Base-by-base conservation (phyloP, 176 grass and related monocot genomes). In the Poa pratensis region DNA sequence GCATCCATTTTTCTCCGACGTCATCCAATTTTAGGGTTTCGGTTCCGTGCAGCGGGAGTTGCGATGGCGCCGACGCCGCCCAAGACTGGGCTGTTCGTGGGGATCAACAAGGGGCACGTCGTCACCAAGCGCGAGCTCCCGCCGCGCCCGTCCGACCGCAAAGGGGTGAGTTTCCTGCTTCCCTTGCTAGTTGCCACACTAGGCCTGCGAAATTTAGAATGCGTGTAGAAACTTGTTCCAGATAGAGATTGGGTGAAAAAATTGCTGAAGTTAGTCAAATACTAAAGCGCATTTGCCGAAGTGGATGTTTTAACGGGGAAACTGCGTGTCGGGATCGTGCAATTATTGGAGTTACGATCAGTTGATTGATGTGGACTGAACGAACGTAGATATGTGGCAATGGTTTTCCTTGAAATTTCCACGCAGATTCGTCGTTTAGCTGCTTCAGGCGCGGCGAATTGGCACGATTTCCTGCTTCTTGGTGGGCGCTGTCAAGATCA, bases 41-140 rank as follows among this genome's bases (percentile, higher is more conserved):
- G 7, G 15, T 27, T 75, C 46, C 24, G 23, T 75, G 46, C 24
- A 75, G 71, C 28, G 45, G 71, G 24, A 61, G 22, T 49, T 26
- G 69, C n/a, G 11, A 73, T 49, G 42, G 42, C 22, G 42, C 70
- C 22, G 22, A 4, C 42, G 71, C 71, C 46, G 24, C 71, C 71
- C 0, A 75, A 75, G 71, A 51, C 24, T 7, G 71, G 71, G 71
- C 45, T 74, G 23, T 74, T 74, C 7, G 23, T 74, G n/a, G 71
- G 70, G 71, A 51, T 74, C 45, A 74, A 28, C 23, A 74, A 74
- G 45, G 45, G 45, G 7, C 71, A 74, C 24, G 45, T 51, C 43
- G 45, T 51, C 45, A 74, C 71, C 71, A 74, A 50, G 71, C 43
- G 45, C 45, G 71, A 74, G 71, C 45, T 74, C n/a, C 70, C 71